Percentiles rank a stretch among this genome's conserved stretches.
Conservation (phyloP, 2,329 filamentous ascomycete genomes). For the Endocalyx cinctus region DNA sequence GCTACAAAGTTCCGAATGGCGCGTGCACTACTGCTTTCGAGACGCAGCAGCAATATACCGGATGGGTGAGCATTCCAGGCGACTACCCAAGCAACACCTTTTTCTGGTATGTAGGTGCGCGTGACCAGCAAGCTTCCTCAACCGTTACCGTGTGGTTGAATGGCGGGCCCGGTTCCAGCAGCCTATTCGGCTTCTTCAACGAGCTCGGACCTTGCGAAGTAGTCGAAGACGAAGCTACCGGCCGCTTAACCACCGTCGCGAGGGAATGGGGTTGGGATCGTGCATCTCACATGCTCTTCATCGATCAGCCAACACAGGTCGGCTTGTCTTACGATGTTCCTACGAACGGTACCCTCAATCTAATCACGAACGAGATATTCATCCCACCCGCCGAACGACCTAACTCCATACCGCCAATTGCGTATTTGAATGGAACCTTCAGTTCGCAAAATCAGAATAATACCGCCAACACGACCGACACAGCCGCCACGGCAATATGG, state of each 20-base stretch:
- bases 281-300: conserved; percentile 44
- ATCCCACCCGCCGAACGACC: conserved; percentile 28
- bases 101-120: conserved; percentile 47
- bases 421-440: conserved; percentile 42
- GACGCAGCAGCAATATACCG: conserved; percentile 64
- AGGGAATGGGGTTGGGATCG: conserved; percentile 64
- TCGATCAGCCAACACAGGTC: conserved; percentile 61
- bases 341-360: conserved; percentile 49
- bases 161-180: conserved; percentile 62
- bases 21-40: conserved; percentile 62
- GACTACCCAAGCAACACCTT: conserved; percentile 47
- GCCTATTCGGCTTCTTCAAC: conserved; percentile 58
- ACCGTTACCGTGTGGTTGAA: conserved; percentile 58
- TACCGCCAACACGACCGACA: conserved; percentile 52
- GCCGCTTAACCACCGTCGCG: conserved; percentile 50
- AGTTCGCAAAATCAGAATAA: conserved; percentile 43
- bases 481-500: conserved; percentile 57
- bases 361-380: conserved; percentile 36
- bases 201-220: conserved; percentile 19
- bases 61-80: conserved; percentile 62
- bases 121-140: conserved; percentile 32
- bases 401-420: conserved; percentile 17
- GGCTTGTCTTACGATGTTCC: conserved; percentile 60
- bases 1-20: conserved; percentile 58
- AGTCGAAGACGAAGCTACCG: conserved; percentile 30